Evolutionary conservation across 306 rosid genomes (phyloP).

Genomic region (Begonia fuchsioides): DNA sequence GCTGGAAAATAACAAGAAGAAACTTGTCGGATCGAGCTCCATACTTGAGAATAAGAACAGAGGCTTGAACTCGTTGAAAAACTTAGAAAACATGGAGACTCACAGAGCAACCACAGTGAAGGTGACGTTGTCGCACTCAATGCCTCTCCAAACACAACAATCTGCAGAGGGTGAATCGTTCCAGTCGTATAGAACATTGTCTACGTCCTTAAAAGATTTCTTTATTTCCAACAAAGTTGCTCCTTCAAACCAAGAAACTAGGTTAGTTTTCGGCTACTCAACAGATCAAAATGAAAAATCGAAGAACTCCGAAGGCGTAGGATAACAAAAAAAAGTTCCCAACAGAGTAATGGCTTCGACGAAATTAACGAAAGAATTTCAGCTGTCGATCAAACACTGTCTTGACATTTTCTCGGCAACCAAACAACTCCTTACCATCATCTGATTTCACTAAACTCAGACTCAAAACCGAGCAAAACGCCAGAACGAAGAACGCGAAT

Average conservation of each 20-base stretch:
- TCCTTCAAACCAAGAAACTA: slow-evolving; percentile 33
- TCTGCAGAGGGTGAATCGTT: slow-evolving; percentile 65
- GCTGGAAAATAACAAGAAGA: slow-evolving; percentile 19
- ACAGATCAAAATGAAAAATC: not conserved
- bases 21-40: too few species aligned
- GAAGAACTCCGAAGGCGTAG: not conserved
- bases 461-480: slow-evolving; percentile 27
- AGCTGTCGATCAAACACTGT: too few species aligned
- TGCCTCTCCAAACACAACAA: slow-evolving; percentile 88
- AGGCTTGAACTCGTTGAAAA: not conserved
- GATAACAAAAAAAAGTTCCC: too few species aligned
- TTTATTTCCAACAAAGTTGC: slow-evolving; percentile 69
- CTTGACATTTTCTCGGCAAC: not conserved
- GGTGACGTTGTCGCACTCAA: slow-evolving; percentile 75
- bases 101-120: slow-evolving; percentile 80
- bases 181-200: slow-evolving; percentile 88
- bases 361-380: too few species aligned
- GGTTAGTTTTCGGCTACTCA: slow-evolving; percentile 4
- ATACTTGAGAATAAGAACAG: too few species aligned
- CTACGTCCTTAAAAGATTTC: slow-evolving; percentile 84
- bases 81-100: slow-evolving; percentile 12
- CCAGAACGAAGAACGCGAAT: slow-evolving; percentile 32
- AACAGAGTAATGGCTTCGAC: too few species aligned
- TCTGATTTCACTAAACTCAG: slow-evolving; percentile 41
- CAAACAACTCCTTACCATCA: slow-evolving; percentile 53